Percentiles rank a stretch among this genome's conserved stretches.
These are phyloP conservation scores for Smallanthus sonchifolius DNA, from an alignment of 129 eudicot species.

Conservation along the genomic window DNA sequence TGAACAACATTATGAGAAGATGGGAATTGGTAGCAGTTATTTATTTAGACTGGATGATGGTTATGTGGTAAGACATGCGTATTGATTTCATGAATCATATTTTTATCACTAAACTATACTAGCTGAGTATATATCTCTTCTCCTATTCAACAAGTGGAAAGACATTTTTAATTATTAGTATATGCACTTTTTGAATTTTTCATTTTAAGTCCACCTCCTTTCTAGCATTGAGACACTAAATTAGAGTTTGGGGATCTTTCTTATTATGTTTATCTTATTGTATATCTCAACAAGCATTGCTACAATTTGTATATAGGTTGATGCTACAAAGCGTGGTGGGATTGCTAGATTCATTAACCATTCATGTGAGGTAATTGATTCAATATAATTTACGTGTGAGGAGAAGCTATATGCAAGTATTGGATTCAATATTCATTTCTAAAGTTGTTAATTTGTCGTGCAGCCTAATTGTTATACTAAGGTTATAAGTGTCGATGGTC, in stretches of 20 bases:
- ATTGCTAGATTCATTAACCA: constrained; percentile 96
- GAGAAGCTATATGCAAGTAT: constrained; percentile 8
- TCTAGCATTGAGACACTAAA: background rate
- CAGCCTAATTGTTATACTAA: constrained; percentile 99
- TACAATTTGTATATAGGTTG: constrained; percentile 55
- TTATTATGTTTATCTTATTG: constrained; percentile 1
- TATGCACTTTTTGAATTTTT: background rate
- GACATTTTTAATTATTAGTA: background rate
- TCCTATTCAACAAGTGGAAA: background rate
- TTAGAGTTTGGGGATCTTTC: background rate
- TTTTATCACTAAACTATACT: background rate
- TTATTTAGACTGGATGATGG: constrained; percentile 97
- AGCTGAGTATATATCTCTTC: background rate
- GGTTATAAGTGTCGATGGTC: constrained; percentile 85
- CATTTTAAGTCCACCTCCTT: background rate
- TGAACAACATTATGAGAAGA: constrained; percentile 84
- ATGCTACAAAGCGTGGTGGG: constrained; percentile 98
- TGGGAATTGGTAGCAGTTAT: constrained; percentile 99
- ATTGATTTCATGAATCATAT: constrained; percentile 1
- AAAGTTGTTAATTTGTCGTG: background rate
- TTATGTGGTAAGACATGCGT: constrained; percentile 73
- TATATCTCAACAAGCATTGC: background rate
- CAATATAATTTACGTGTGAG: background rate
- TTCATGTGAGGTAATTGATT: constrained; percentile 83
- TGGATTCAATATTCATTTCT: background rate